A percentile compares a stretch with the other conserved stretches of the same genome.
Conservation (phyloP, 2,329 filamentous ascomycete species). For the Plectosphaerella plurivora region DNA sequence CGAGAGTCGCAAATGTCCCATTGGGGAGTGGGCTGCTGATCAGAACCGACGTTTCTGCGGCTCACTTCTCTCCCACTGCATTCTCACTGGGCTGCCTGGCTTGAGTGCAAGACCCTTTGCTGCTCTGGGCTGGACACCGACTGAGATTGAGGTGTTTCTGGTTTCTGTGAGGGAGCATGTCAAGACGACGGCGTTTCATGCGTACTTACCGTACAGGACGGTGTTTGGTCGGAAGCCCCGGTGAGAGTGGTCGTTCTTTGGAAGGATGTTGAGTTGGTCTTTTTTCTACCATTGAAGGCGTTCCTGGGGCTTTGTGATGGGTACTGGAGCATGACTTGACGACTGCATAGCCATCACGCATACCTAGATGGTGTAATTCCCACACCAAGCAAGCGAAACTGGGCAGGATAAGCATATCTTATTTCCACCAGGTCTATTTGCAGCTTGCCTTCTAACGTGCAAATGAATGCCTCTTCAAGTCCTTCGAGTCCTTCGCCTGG, state of each 20-base stretch:
- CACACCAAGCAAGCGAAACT: background rate
- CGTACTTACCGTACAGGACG: slow-evolving; percentile 34
- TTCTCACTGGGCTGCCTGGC: slow-evolving; percentile 34
- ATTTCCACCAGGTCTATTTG: too few relatives aligned
- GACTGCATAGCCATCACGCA: background rate
- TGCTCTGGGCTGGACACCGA: slow-evolving; percentile 31
- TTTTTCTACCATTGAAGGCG: too few relatives aligned
- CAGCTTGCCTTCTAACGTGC: too few relatives aligned
- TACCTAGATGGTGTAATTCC: background rate
- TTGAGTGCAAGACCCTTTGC: slow-evolving; percentile 31
- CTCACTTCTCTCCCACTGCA: slow-evolving; percentile 36
- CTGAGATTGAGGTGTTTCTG: slow-evolving; percentile 39
- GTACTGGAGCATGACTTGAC: background rate
- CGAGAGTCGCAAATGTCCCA: slow-evolving; percentile 40
- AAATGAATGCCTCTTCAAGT: too few relatives aligned
- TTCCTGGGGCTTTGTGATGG: too few relatives aligned
- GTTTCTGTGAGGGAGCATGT: slow-evolving; percentile 34
- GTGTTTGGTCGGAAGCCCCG: slow-evolving; percentile 34
- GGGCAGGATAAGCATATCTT: too few relatives aligned
- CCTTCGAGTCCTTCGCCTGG: too few relatives aligned
- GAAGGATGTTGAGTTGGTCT: background rate
- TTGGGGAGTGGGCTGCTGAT: slow-evolving; percentile 42
- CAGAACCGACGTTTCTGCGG: slow-evolving; percentile 33
- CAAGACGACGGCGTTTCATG: slow-evolving; percentile 28
- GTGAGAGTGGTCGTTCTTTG: background rate